Percentiles rank a stretch among this genome's conserved stretches.
Conservation (phyloP, 495 filamentous ascomycete genomes). For the Aspergillus heteromorphus region DNA sequence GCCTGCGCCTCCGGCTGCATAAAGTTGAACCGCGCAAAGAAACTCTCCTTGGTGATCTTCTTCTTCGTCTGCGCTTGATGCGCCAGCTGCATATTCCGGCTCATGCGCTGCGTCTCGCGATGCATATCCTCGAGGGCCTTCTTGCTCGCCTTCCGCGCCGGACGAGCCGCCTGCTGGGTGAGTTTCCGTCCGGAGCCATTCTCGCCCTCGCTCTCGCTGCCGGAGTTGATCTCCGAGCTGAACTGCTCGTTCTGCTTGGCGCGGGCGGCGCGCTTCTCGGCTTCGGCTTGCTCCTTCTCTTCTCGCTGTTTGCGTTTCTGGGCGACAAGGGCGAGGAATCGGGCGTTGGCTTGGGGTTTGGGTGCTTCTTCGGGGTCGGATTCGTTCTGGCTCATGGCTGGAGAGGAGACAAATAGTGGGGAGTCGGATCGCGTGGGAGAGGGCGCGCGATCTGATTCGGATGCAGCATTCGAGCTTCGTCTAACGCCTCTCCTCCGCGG, state of each 20-base stretch:
- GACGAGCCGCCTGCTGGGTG: constrained; percentile 60
- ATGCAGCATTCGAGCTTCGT: neutral
- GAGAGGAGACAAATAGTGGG: constrained; percentile 39
- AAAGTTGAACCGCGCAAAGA: constrained; percentile 83
- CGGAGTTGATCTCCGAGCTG: constrained; percentile 32
- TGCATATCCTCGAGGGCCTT: constrained; percentile 95
- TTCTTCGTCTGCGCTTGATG: constrained; percentile 88
- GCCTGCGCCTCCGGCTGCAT: constrained; percentile 31
- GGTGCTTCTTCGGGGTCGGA: constrained; percentile 34
- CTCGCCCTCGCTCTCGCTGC: constrained; percentile 44
- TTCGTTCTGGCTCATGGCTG: constrained; percentile 8
- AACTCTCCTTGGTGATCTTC: constrained; percentile 77
- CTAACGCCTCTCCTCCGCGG: constrained; percentile 27
- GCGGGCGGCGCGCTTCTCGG: constrained; percentile 47
- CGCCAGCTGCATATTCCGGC: constrained; percentile 82
- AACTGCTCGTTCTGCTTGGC: constrained; percentile 29
- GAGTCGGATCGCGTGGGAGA: constrained; percentile 28
- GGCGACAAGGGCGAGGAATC: constrained; percentile 63
- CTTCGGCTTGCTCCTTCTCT: constrained; percentile 55
- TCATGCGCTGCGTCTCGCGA: constrained; percentile 86
- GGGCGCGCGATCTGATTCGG: constrained; percentile 11
- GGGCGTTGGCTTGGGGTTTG: constrained; percentile 48
- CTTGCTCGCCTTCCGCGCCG: constrained; percentile 84
- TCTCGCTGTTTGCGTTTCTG: constrained; percentile 66
- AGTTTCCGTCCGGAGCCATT: constrained; percentile 54